A percentile compares a stretch with the other conserved stretches of the same genome.
These are phyloP conservation scores for Boletus coccyginus DNA, from an alignment of 768 basidiomycete species.

Conservation along the genomic window DNA sequence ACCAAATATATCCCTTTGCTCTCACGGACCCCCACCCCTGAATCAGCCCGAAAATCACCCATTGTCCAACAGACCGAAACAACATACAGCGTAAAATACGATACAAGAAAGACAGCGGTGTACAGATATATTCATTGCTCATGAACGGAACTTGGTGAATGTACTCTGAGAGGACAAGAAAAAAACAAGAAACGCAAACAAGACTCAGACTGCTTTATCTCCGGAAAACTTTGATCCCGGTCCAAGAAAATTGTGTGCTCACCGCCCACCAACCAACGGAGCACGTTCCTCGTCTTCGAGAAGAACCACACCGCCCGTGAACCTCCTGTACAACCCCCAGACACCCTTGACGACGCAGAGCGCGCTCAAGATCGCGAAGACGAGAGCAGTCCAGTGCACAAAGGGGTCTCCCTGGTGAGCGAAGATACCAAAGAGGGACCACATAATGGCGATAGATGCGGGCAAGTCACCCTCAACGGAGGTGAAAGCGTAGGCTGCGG, in stretches of 20 bases:
- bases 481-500: conserved; percentile 93
- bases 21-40: conserved; percentile 8
- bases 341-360: conserved; percentile 82
- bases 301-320: conserved; percentile 49
- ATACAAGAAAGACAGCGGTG: conserved; percentile 1
- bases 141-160: not conserved
- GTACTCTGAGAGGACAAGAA: not conserved
- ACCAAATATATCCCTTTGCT: conserved; percentile 16
- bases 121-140: conserved; percentile 4
- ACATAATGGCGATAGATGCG: conserved; percentile 86
- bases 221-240: not conserved
- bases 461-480: conserved; percentile 89
- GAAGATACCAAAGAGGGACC: conserved; percentile 94
- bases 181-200: not conserved
- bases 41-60: conserved; percentile 1
- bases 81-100: conserved; percentile 1
- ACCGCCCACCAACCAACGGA: conserved; percentile 59
- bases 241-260: not conserved
- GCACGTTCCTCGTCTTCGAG: conserved; percentile 86
- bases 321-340: conserved; percentile 49
- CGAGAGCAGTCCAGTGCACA: conserved; percentile 89
- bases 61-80: not conserved
- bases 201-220: not conserved
- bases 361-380: conserved; percentile 78
- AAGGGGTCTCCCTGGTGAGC: conserved; percentile 65